Evolutionary conservation across 306 rosid species (phyloP).

Genomic region (Gynostemma pentaphyllum): DNA sequence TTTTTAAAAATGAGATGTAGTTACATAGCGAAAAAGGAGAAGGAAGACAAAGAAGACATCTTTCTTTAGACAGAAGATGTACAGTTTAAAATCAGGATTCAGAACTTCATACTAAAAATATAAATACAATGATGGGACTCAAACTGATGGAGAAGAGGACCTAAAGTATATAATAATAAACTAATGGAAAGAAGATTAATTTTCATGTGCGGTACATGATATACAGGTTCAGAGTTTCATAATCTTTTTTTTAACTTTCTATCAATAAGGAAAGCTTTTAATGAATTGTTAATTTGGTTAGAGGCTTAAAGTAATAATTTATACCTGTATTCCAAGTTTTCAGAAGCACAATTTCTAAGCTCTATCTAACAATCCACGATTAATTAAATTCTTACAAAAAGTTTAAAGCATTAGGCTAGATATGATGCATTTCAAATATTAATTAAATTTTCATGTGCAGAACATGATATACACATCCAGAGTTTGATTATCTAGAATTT

Average conservation of each 20-base stretch:
- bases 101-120: neutral
- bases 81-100: neutral
- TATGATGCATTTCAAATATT: conserved; percentile 22
- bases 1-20: neutral
- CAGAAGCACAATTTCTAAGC: conserved; percentile 21
- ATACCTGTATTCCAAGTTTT: conserved; percentile 56
- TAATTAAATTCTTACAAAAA: conserved; percentile 20
- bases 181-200: neutral
- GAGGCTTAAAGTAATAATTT: conserved; percentile 26
- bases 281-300: neutral
- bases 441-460: too few relatives aligned
- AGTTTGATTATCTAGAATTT: neutral
- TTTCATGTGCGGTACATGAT: neutral
- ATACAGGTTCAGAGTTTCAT: neutral
- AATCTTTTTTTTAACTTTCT: neutral
- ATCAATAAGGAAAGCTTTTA: neutral
- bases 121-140: neutral
- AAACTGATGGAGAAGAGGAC: neutral
- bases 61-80: neutral
- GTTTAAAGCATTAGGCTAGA: conserved; percentile 17
- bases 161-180: neutral
- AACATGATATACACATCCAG: too few relatives aligned
- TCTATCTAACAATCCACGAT: conserved; percentile 20
- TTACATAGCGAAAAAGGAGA: neutral
- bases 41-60: neutral